These are phyloP conservation scores for Cystoisospora suis DNA, from an alignment of 169 alveolate species.

Conservation along the genomic window DNA sequence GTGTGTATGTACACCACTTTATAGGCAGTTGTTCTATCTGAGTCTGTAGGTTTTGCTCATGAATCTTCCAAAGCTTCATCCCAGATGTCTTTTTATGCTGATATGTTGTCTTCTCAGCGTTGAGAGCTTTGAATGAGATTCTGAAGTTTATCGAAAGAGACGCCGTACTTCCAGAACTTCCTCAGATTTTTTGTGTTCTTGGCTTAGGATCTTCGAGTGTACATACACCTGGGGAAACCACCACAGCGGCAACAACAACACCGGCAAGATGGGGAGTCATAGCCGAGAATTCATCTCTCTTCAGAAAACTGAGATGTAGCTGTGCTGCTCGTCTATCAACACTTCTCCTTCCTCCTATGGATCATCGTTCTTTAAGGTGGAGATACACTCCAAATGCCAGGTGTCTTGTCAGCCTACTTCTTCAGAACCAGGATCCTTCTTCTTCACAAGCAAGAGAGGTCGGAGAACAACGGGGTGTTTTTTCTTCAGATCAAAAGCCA, in stretches of 20 bases:
- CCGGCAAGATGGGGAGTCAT: background rate
- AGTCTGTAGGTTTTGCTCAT: no score
- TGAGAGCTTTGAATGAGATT: slow-evolving; percentile 3
- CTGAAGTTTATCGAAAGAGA: background rate
- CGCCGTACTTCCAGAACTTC: background rate
- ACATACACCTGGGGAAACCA: background rate
- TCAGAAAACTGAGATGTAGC: slow-evolving; percentile 3
- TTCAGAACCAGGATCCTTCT: background rate
- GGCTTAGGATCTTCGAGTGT: background rate
- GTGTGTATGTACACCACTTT: no score
- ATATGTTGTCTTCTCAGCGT: no score
- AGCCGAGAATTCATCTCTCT: slow-evolving; percentile 3
- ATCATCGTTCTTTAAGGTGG: slow-evolving; percentile 8
- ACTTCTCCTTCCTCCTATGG: slow-evolving; percentile 41
- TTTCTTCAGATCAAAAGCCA: no score
- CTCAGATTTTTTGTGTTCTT: background rate
- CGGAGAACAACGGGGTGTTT: no score
- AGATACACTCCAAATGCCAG: slow-evolving; percentile 46
- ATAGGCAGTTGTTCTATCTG: no score
- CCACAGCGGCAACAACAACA: background rate
- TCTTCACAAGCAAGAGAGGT: background rate
- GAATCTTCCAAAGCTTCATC: no score
- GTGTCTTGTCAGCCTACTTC: slow-evolving; percentile 10
- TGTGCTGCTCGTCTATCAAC: slow-evolving; percentile 38
- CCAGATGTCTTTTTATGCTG: no score